Percentiles rank a stretch among this genome's conserved stretches.
These are phyloP conservation scores for Quercus gilva DNA, from an alignment of 306 rosid genomes.

Conservation along the genomic window DNA sequence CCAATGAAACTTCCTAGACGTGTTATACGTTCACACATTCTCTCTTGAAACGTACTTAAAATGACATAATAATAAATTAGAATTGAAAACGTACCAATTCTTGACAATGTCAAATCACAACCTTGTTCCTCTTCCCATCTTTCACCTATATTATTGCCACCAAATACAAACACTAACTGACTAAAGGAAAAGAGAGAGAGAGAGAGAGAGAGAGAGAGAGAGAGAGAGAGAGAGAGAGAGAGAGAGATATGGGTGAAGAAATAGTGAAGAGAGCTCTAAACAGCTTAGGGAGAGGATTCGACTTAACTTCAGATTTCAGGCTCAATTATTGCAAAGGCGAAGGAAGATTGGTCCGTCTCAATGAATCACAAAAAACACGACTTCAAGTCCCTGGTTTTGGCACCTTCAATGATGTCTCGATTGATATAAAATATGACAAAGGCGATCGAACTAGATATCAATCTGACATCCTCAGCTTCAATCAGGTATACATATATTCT, in stretches of 20 bases:
- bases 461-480: conserved; percentile 67
- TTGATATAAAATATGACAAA: conserved; percentile 79
- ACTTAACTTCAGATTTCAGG: conserved; percentile 77
- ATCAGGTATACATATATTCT: conserved; percentile 35
- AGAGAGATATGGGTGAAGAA: conserved; percentile 25
- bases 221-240: background rate
- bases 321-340: conserved; percentile 78
- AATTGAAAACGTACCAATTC: background rate
- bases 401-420: conserved; percentile 41
- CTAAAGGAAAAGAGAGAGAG: background rate
- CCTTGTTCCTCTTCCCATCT: background rate
- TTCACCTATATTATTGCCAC: background rate
- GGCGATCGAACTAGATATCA: conserved; percentile 79
- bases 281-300: conserved; percentile 92
- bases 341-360: conserved; percentile 50
- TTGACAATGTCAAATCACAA: background rate
- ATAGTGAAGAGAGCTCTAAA: conserved; percentile 49
- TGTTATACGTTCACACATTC: background rate
- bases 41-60: background rate
- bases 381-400: conserved; percentile 61
- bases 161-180: background rate
- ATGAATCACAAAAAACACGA: conserved; percentile 36
- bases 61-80: background rate
- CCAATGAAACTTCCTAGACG: no score
- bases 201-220: no score